Base-by-base conservation (phyloP, 2,329 filamentous ascomycete species). In the Penicillium sclerotiorum region DNA sequence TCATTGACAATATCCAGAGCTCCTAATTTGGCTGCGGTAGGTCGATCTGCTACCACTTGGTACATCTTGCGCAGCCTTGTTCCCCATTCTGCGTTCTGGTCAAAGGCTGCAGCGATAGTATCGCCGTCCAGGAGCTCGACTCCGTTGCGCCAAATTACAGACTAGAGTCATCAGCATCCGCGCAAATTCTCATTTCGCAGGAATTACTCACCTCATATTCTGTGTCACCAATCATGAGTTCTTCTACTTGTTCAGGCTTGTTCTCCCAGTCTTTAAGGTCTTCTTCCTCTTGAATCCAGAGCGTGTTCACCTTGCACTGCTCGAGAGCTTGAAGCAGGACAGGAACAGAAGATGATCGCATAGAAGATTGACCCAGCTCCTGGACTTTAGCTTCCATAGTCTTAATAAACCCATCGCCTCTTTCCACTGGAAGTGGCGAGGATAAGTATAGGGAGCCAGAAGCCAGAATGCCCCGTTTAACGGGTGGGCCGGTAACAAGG, bases 361-460 rank as follows among this genome's bases (percentile, higher is more conserved):
- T 58, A 9, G 65, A 69, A 4, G 55, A 32, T 18, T 63, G 53
- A 8, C 60, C 62, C 6, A 64, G 47, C 13, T 62, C 54, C 18
- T 63, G 49, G 5, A 67, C 60, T 23, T 67, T 66, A 5, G 52
- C 52, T 38, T 67, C 60, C 3, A 74, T 41, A 1, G 49, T 42
- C 8, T 62, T 58, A 21, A 73, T 63, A 5, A 74, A 47, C 0
- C 56, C 62, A 23, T 65, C 48, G 1, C 70, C 72, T 43, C 62
- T 57, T 28, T 60, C 65, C 9, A 61, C 52, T 5, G 74, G 70
- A 13, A 74, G 64, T 13, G 76, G 75, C 0, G 73, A 70, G 0
- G 75, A 78, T 0, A 78, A 53, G 40, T 71, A 67, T 1, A 78
- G 54, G 3, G 73, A 71, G 5, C 76, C 76, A 0, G 75, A 78